Evolutionary conservation across 2,329 filamentous ascomycete species (phyloP), one percentile per base, ranked within the genome.

Genomic region (Chrysoporthe deuterocubensis): DNA sequence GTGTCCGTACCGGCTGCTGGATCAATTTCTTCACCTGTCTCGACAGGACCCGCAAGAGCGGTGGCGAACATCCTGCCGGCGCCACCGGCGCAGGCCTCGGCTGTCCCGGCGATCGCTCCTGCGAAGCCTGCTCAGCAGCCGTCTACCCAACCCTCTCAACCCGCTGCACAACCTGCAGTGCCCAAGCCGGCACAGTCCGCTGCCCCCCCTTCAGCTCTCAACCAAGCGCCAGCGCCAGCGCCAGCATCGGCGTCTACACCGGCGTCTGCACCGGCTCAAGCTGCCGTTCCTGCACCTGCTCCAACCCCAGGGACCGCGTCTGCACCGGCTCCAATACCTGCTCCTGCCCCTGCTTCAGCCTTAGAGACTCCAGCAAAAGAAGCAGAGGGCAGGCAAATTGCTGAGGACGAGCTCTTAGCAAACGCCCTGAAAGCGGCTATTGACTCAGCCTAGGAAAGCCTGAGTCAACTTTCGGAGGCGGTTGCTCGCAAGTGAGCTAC

Each of bases 81-180:
- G 32, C 57, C 68, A 1, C 37, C 37, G 2, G 50, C 32, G 21
- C 21, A 43, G 43, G 4, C 40, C 16, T 48, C 61, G 4, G 52
- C 62, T 6, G 48, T 58, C 4, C 59, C 54, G 18, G 32, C 52
- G 16, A 4, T 42, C 42, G 42, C 18, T 3, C 43, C 52, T 26
- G 42, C 63, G 42, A 65, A 50, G 44, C 54, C 43, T 26, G 42
- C 11, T 3, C 52, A 50, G 2, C 69, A 67, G 40, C 67, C 21
- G 13, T 56, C 61, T 32, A 34, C 56, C 3, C 64, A 69, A 4
- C 54, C 42, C 37, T n/a, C 43, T 18, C 32, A 57, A 65, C 44
- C 64, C 48, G 43, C 70, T 50, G 54, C 67, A 65, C 26, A 71
- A 65, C 57, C 46, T 43, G 44, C 71, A 71, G 67, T 37, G 56